Evolutionary conservation across 2,329 filamentous ascomycete genomes (phyloP).

Genomic region (Geosmithia flava): DNA sequence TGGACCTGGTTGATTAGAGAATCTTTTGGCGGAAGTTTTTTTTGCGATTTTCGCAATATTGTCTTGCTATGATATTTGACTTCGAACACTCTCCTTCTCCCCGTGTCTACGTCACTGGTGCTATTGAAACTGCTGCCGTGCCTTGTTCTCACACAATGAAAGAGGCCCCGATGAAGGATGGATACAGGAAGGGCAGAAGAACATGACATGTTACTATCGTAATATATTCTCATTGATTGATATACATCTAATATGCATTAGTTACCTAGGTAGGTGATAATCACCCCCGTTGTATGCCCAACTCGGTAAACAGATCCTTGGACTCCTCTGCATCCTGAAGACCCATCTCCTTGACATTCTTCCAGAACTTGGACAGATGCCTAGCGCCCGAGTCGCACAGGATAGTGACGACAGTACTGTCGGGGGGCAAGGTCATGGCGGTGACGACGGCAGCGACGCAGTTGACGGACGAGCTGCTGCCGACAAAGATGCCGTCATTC

Average conservation of each 20-base stretch:
- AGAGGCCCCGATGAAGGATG: too few relatives aligned
- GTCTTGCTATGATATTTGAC: too few relatives aligned
- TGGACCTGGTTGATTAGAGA: neutral
- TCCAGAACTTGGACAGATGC: constrained; percentile 80
- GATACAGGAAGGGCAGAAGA: too few relatives aligned
- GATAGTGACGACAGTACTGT: constrained; percentile 66
- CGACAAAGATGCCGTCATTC: constrained; percentile 87
- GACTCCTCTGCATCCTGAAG: constrained; percentile 41
- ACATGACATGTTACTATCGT: too few relatives aligned
- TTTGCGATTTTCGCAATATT: too few relatives aligned
- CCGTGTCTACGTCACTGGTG: too few relatives aligned
- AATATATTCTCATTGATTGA: too few relatives aligned
- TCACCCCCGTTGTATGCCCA: constrained; percentile 25
- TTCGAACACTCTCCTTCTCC: too few relatives aligned
- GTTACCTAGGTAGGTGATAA: too few relatives aligned
- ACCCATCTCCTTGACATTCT: constrained; percentile 54
- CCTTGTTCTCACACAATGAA: too few relatives aligned
- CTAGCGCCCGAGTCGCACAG: constrained; percentile 74
- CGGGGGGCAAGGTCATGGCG: constrained; percentile 48
- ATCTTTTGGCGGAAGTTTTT: neutral
- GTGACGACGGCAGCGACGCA: constrained; percentile 68
- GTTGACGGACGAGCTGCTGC: constrained; percentile 94
- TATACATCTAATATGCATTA: too few relatives aligned
- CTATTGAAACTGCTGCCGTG: too few relatives aligned
- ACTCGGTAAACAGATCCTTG: constrained; percentile 33